Evolutionary conservation across 2,329 filamentous ascomycete species (phyloP).

Genomic region (Phoma sp.): DNA sequence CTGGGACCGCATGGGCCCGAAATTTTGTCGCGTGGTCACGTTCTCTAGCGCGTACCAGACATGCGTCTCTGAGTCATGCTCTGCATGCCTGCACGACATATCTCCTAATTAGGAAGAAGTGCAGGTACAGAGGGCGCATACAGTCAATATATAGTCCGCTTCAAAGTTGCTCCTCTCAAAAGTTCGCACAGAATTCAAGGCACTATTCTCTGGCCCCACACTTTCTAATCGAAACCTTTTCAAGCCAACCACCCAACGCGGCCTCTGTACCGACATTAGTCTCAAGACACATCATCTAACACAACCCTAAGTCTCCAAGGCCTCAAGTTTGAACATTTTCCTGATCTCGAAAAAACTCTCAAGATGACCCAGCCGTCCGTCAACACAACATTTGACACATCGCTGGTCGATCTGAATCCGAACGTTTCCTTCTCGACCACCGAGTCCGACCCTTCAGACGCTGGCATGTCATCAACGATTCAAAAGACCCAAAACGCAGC

Average conservation of each 20-base stretch:
- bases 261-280: background rate
- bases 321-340: background rate
- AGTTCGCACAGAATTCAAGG: background rate
- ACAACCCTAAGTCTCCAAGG: background rate
- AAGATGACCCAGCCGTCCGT: conserved; percentile 47
- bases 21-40: conserved; percentile 11
- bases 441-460: conserved; percentile 39
- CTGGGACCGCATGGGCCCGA: conserved; percentile 11
- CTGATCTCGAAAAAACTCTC: background rate
- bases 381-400: conserved; percentile 49
- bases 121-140: conserved; percentile 22
- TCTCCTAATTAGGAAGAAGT: conserved; percentile 30
- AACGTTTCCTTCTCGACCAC: conserved; percentile 45
- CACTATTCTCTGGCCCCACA: conserved; percentile 12
- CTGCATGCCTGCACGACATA: conserved; percentile 35
- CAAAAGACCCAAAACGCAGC: conserved; percentile 11
- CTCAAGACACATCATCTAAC: background rate
- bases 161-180: conserved; percentile 22
- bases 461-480: conserved; percentile 8
- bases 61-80: conserved; percentile 42
- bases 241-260: background rate
- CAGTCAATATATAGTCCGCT: conserved; percentile 27
- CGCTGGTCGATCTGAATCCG: conserved; percentile 43
- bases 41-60: conserved; percentile 15
- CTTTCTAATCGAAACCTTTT: conserved; percentile 2